Percentiles rank a stretch among this genome's conserved stretches.
Evolutionary conservation across 2,329 filamentous ascomycete species (phyloP).

Genomic region (Sporothrix curviconia): DNA sequence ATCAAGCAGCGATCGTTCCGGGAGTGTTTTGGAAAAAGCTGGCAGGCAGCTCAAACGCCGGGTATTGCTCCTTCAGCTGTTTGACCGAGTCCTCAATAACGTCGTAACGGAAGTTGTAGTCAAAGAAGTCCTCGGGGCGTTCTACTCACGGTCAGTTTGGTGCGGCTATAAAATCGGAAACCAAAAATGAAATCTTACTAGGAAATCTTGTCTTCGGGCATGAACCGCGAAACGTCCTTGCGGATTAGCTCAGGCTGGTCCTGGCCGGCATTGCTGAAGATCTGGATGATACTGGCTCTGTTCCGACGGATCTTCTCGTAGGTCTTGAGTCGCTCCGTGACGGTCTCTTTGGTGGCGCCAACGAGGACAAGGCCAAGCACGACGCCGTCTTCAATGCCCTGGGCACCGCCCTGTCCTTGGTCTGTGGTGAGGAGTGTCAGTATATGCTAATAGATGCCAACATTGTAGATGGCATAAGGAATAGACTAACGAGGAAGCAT

Average conservation of each 20-base stretch:
- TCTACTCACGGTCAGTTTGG: neutral
- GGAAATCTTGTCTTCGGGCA: slow-evolving; percentile 1
- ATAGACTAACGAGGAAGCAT: neutral
- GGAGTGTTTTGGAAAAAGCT: neutral
- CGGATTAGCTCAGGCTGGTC: neutral
- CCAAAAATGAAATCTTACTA: neutral
- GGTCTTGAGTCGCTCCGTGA: neutral
- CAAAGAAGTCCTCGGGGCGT: slow-evolving; percentile 4
- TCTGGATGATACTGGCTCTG: slow-evolving; percentile 4
- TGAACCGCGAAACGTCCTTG: neutral
- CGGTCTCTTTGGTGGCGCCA: neutral
- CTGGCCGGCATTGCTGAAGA: slow-evolving; percentile 4
- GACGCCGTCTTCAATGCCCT: neutral
- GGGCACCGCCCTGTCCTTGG: neutral
- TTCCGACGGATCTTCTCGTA: neutral
- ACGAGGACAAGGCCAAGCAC: neutral
- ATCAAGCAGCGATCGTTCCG: too few relatives aligned
- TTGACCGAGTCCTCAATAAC: neutral
- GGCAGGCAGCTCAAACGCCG: neutral
- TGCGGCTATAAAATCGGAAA: too few relatives aligned
- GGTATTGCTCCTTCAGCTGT: neutral
- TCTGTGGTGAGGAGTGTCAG: neutral
- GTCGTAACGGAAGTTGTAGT: slow-evolving; percentile 4
- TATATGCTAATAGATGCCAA: neutral
- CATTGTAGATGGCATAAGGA: neutral